Base-by-base conservation (phyloP, 495 filamentous ascomycete genomes). In the Penicillium maclennaniae region DNA sequence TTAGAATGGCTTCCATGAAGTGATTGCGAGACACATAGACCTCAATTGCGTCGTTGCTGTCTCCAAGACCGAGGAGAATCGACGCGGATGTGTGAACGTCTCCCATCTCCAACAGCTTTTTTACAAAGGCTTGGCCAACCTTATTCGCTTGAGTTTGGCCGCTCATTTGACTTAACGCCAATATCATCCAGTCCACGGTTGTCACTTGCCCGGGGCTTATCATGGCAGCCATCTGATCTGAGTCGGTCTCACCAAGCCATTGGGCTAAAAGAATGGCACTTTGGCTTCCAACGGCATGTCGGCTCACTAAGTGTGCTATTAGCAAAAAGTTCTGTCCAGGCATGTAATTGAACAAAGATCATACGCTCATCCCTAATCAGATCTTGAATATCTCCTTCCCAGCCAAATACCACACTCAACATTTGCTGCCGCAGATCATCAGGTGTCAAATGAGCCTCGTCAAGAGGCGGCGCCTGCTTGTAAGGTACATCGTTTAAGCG, bases 401-500 rank as follows among this genome's bases (percentile, higher is more conserved):
- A 97, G 9, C 93, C 95, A 73, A 98, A 98, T 1, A 98, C 90
- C 26, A 89, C 86, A 64, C 82, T 89, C 17, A 98, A 75, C 95
- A 97, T 97, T 70, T 96, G 89, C 36, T 80, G 83, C 44, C 92
- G 85, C 37, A 96, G 80, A 58, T 93, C 87, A 65, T 97, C 87
- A 23, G 92, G 84, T 2, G 87, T 92, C 25, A 93, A 66, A 38
- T 80, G 77, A 6, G 73, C 62, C 52, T 87, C 79, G 53, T 89
- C 86, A 26, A 82, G 61, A 15, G 79, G 76, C 17, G 80, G 75
- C 2, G 85, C 79, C 39, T 84, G 77, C 61, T 85, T 83, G 66
- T 89, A 95, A 1, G 87, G 84, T 34, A 95, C 84, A 47, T 93
- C 91, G 47, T 81, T 87, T 4, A 97, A 74, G 21, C 90, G 82